Percentiles rank a stretch among this genome's conserved stretches.
Evolutionary conservation across 495 filamentous ascomycete genomes (phyloP).

Genomic region (Neurospora terricola): DNA sequence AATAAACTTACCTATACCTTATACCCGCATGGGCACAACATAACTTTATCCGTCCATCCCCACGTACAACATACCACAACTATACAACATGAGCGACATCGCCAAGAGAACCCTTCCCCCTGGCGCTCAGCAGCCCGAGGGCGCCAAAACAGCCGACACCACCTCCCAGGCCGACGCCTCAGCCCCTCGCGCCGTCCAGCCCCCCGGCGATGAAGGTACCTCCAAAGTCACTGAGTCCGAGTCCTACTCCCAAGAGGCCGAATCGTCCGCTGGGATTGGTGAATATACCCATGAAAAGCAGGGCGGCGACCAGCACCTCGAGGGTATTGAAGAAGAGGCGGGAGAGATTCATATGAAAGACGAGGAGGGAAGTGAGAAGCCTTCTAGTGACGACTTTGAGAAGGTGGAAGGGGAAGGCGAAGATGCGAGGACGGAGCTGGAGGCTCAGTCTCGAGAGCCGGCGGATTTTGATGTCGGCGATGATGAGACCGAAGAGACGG

Average conservation of each 20-base stretch:
- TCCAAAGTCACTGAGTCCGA: neutral
- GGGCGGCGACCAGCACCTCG: slow-evolving; percentile 1
- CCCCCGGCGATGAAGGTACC: neutral
- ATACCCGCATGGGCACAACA: neutral
- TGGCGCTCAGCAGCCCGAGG: slow-evolving; percentile 10
- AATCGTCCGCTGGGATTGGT: neutral
- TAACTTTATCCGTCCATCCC: neutral
- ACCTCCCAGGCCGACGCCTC: slow-evolving; percentile 3
- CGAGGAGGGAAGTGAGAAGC: neutral
- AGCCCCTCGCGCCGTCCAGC: slow-evolving; percentile 2
- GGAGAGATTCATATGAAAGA: slow-evolving; percentile 11
- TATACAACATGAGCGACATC: slow-evolving; percentile 20
- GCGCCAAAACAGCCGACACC: slow-evolving; percentile 10
- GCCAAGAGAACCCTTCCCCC: slow-evolving; percentile 18
- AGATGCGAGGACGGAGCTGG: neutral
- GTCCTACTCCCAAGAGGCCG: neutral
- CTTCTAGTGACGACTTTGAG: neutral
- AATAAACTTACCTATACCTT: neutral
- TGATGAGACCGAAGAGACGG: neutral
- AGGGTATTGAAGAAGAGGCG: slow-evolving; percentile 8
- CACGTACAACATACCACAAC: neutral
- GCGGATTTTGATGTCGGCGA: slow-evolving; percentile 24
- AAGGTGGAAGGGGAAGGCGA: neutral
- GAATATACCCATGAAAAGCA: slow-evolving; percentile 17
- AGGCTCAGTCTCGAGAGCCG: slow-evolving; percentile 33